A percentile compares a stretch with the other conserved stretches of the same genome.
Evolutionary conservation across 345 rosid species (phyloP).

Genomic region (Heritiera littoralis): DNA sequence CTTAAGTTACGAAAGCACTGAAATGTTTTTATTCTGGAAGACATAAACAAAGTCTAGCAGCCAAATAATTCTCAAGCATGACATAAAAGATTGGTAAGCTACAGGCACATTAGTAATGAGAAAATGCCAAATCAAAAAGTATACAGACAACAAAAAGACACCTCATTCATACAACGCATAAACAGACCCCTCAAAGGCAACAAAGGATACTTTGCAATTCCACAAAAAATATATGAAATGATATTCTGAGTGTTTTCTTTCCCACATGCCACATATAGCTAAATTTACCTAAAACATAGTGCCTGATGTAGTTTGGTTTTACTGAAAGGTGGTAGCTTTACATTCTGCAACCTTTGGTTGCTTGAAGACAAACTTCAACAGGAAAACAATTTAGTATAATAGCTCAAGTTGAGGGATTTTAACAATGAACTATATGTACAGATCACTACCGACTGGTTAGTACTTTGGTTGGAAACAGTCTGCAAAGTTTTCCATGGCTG

Average conservation of each 20-base stretch:
- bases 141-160: not conserved
- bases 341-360: not conserved
- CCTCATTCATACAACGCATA: slow-evolving; percentile 7
- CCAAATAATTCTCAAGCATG: not conserved
- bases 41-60: not conserved
- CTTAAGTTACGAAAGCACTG: not conserved
- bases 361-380: not conserved
- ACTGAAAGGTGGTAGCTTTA: not conserved
- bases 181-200: slow-evolving; percentile 10
- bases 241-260: not conserved
- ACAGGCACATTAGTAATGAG: not conserved
- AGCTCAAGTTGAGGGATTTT: slow-evolving; percentile 3
- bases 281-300: slow-evolving; percentile 2
- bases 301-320: not conserved
- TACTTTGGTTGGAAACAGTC: not conserved
- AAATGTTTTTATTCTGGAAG: not conserved
- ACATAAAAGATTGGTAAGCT: not conserved
- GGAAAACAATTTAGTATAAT: not conserved
- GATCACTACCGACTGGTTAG: not conserved
- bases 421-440: not conserved
- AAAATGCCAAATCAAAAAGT: not conserved
- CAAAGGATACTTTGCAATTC: slow-evolving; percentile 6
- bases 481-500: slow-evolving; percentile 1
- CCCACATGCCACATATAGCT: not conserved
- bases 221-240: not conserved